Conservation (phyloP, 495 filamentous ascomycete species). For the Talaromyces ruber region DNA sequence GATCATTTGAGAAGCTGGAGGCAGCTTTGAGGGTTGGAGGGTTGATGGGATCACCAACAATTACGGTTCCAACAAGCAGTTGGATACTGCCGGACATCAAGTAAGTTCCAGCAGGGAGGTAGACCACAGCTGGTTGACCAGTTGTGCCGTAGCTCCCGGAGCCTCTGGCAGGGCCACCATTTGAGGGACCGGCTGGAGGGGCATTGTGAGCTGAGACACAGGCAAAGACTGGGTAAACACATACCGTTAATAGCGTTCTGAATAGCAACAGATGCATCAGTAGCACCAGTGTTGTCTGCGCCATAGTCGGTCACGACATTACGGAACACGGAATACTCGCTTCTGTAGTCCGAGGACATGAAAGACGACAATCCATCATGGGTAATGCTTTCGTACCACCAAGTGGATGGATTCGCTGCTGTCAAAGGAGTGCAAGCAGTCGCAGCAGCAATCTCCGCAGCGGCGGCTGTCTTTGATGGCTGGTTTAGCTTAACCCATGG, state of each 20-base stretch:
- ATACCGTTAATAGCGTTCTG: slow-evolving; percentile 23
- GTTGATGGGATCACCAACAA: slow-evolving; percentile 34
- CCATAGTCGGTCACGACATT: slow-evolving; percentile 25
- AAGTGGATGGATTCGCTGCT: slow-evolving; percentile 7
- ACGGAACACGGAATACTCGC: slow-evolving; percentile 26
- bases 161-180: slow-evolving; percentile 16
- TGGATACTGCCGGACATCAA: slow-evolving; percentile 27
- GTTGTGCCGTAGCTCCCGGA: slow-evolving; percentile 31
- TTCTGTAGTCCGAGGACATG: slow-evolving; percentile 12
- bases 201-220: neutral
- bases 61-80: slow-evolving; percentile 33
- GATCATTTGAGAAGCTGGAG: slow-evolving; percentile 19
- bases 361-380: slow-evolving; percentile 27
- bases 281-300: slow-evolving; percentile 22
- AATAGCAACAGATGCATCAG: slow-evolving; percentile 17
- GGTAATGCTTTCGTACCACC: slow-evolving; percentile 27
- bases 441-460: neutral
- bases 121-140: slow-evolving; percentile 40
- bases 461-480: neutral
- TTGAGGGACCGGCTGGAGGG: slow-evolving; percentile 14
- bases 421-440: slow-evolving; percentile 4
- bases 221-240: neutral
- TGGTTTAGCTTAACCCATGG: slow-evolving; percentile 13
- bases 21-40: slow-evolving; percentile 27
- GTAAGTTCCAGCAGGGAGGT: slow-evolving; percentile 40